Conservation (phyloP, 106 monocot species). For the Acorus gramineus region DNA sequence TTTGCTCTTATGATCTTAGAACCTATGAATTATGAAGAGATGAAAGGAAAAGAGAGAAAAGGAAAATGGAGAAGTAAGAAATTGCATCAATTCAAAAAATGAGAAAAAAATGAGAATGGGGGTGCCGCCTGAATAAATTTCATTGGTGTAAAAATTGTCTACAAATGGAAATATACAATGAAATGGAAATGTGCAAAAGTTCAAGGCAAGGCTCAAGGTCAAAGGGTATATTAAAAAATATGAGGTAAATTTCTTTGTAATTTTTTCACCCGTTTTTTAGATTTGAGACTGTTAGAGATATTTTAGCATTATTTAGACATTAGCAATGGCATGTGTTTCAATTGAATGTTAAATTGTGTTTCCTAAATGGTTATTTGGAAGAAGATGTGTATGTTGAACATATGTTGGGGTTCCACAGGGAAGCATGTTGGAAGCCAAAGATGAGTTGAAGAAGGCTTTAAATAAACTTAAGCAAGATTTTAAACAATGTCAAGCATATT, state of each 20-base stretch:
- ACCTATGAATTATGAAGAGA: too few relatives aligned
- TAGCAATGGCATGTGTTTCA: neutral
- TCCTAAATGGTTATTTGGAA: conserved; percentile 3
- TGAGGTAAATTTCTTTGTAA: neutral
- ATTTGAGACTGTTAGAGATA: conserved; percentile 5
- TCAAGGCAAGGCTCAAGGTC: neutral
- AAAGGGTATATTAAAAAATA: conserved; percentile 4
- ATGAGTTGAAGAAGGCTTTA: neutral
- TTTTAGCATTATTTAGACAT: neutral
- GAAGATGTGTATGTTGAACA: neutral
- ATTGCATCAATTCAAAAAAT: conserved; percentile 1
- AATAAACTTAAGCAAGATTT: conserved; percentile 3
- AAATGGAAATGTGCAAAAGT: neutral
- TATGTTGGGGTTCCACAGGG: too few relatives aligned
- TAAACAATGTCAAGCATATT: neutral
- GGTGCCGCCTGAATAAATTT: too few relatives aligned
- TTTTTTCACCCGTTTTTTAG: neutral
- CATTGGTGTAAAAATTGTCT: conserved; percentile 2
- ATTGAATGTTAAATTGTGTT: neutral
- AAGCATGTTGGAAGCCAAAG: too few relatives aligned
- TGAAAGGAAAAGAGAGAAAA: too few relatives aligned
- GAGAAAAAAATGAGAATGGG: neutral
- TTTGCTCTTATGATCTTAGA: too few relatives aligned
- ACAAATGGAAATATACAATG: neutral
- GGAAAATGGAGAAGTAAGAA: neutral